Base-by-base conservation (phyloP, 2,329 filamentous ascomycete genomes). In the Scedosporium boydii region DNA sequence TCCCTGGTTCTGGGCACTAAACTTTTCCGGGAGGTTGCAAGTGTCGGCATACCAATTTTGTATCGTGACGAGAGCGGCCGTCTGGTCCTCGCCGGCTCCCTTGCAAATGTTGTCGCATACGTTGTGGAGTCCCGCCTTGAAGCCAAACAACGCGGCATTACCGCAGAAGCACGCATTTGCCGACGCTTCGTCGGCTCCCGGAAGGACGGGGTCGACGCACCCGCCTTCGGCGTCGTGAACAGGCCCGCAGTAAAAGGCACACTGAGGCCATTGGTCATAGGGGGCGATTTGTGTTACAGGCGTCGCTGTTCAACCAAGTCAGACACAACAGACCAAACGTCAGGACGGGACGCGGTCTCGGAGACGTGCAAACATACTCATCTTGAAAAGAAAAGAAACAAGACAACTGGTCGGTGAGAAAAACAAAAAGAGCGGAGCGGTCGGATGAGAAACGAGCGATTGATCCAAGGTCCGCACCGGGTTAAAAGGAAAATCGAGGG, bases 81-180 rank as follows among this genome's bases (percentile, higher is more conserved):
- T 76, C 12, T 78, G 74, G 34, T 63, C 64, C 29, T 42, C 38
- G 53, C 21, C 38, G 6, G 51, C 12, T 21, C 6, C 29, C 14
- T 41, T 16, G 69, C 88, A 91, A 23, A 77, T 78, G 16, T 75
- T 69, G 64, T 85, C 82, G 74, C 90, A 93, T 14, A 90, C 81
- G 4, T 83, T 83, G 4, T 78, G 75, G 3, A 81, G 78, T 41
- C 79, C 81, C 10, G 77, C 75, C 38, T 82, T 81, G 62, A 91
- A 85, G 7, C 79, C 73, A 3, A 79, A 75, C 2, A 95, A 80
- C 23, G 80, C 76, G 12, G 78, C 66, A 59, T 88, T 85, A 68
- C 80, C 76, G 76, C 91, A 96, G 76, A 96, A 92, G 75, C 91
- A 96, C 42, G 80, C 78, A 60, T 84, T 78, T 72, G 88, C 90